Evolutionary conservation across 345 rosid species (phyloP).

Genomic region (Noccaea bulbosa): DNA sequence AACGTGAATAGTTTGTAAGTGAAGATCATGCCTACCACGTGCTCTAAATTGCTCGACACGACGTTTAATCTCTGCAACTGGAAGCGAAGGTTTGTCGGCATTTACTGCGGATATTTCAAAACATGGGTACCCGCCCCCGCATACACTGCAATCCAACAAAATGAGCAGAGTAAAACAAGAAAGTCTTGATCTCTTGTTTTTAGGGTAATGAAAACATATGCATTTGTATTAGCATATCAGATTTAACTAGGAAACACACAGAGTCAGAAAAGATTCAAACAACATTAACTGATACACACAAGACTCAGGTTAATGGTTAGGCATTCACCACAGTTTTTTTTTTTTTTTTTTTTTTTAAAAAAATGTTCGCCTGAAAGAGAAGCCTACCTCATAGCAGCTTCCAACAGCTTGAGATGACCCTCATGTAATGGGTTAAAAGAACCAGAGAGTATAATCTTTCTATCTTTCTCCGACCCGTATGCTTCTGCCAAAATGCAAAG

Average conservation of each 20-base stretch:
- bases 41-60: slow-evolving; percentile 80
- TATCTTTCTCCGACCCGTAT: slow-evolving; percentile 48
- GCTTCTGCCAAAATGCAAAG: slow-evolving; percentile 49
- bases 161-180: neutral
- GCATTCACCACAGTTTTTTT: neutral
- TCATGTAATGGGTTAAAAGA: slow-evolving; percentile 93
- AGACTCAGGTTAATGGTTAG: neutral
- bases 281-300: slow-evolving; percentile 22
- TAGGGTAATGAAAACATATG: neutral
- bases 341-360: neutral
- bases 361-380: slow-evolving; percentile 3
- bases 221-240: slow-evolving; percentile 14
- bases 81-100: slow-evolving; percentile 92
- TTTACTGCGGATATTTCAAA: slow-evolving; percentile 89
- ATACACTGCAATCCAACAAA: slow-evolving; percentile 54
- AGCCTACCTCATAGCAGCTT: slow-evolving; percentile 81
- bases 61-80: slow-evolving; percentile 66
- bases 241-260: slow-evolving; percentile 28
- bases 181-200: neutral
- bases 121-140: slow-evolving; percentile 77
- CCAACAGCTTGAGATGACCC: slow-evolving; percentile 91
- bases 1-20: neutral
- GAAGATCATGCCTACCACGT: slow-evolving; percentile 58
- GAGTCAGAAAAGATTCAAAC: slow-evolving; percentile 9
- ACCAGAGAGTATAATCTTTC: slow-evolving; percentile 87